Conservation (phyloP, 352 stramenopile genomes). For the Phytopythium mirpurense region DNA sequence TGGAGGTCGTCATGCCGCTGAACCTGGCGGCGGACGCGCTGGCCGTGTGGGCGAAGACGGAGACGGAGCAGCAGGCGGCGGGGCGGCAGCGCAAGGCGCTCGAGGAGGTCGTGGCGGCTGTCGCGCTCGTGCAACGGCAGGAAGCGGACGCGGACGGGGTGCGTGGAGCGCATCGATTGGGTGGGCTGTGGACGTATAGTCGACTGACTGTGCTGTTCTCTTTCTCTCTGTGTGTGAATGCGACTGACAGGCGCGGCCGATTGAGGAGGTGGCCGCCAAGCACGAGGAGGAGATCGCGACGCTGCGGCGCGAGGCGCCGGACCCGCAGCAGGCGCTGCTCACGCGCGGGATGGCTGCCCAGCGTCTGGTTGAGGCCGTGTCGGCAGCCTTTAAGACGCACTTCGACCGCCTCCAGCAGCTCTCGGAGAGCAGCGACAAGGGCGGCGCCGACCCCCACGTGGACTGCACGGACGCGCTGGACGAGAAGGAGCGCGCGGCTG, state of each 20-base stretch:
- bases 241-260: neutral
- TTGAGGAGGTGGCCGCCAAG: conserved; percentile 18
- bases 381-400: conserved; percentile 28
- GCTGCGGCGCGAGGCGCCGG: neutral
- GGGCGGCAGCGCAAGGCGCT: conserved; percentile 11
- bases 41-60: conserved; percentile 22
- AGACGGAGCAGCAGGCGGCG: neutral
- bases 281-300: conserved; percentile 14
- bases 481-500: conserved; percentile 19
- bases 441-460: neutral
- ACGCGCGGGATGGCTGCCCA: conserved; percentile 31
- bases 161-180: neutral
- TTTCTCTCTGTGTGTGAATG: neutral
- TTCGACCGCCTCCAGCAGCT: conserved; percentile 37
- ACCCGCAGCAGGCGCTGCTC: conserved; percentile 5
- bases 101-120: conserved; percentile 15
- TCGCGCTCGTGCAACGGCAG: conserved; percentile 10
- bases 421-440: neutral
- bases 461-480: conserved; percentile 15
- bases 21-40: conserved; percentile 36
- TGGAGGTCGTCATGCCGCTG: conserved; percentile 31
- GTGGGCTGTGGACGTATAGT: neutral
- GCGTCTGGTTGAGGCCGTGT: conserved; percentile 37
- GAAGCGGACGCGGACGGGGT: conserved; percentile 6
- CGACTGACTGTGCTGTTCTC: neutral